A percentile compares a stretch with the other conserved stretches of the same genome.
Evolutionary conservation across 1,284 basidiomycete genomes (phyloP).

Genomic region (Sporisorium sorghi): DNA sequence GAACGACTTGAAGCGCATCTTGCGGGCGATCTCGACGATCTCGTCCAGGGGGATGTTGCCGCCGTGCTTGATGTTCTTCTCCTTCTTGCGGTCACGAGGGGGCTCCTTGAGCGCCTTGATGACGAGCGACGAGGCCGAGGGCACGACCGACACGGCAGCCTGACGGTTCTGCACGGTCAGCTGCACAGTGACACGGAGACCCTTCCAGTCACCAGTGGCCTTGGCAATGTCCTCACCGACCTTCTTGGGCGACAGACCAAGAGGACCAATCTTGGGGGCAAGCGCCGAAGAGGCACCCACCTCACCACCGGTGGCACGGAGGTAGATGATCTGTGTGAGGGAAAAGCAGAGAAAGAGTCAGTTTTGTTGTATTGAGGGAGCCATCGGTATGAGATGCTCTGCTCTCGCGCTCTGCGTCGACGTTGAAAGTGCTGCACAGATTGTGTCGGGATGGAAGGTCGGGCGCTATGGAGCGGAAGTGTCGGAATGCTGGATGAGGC

Average conservation of each 20-base stretch:
- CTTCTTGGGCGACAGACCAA: slow-evolving; percentile 99
- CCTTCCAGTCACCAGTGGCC: slow-evolving; percentile 98
- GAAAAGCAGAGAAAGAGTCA: slow-evolving; percentile 13
- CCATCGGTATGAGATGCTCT: not conserved
- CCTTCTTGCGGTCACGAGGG: slow-evolving; percentile 99
- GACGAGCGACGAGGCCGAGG: slow-evolving; percentile 96
- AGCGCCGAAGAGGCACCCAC: slow-evolving; percentile 98
- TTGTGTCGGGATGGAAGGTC: not conserved
- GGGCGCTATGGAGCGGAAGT: not conserved
- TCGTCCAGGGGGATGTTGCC: slow-evolving; percentile 96
- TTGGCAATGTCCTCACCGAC: slow-evolving; percentile 99
- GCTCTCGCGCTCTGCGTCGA: slow-evolving; percentile 11
- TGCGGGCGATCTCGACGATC: slow-evolving; percentile 94
- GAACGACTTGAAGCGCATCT: slow-evolving; percentile 94
- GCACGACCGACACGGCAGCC: slow-evolving; percentile 95
- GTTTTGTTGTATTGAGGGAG: slow-evolving; percentile 6
- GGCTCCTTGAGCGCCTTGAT: slow-evolving; percentile 99
- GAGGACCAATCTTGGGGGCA: slow-evolving; percentile 99
- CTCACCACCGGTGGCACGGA: slow-evolving; percentile 98
- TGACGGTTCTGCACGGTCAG: slow-evolving; percentile 99
- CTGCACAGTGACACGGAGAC: slow-evolving; percentile 98
- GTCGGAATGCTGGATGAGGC: not conserved
- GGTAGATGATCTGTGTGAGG: slow-evolving; percentile 84
- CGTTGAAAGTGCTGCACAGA: slow-evolving; percentile 18
- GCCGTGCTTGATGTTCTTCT: slow-evolving; percentile 99